These are phyloP conservation scores for Podospora pseudopauciseta DNA, from an alignment of 495 filamentous ascomycete species.

Conservation along the genomic window DNA sequence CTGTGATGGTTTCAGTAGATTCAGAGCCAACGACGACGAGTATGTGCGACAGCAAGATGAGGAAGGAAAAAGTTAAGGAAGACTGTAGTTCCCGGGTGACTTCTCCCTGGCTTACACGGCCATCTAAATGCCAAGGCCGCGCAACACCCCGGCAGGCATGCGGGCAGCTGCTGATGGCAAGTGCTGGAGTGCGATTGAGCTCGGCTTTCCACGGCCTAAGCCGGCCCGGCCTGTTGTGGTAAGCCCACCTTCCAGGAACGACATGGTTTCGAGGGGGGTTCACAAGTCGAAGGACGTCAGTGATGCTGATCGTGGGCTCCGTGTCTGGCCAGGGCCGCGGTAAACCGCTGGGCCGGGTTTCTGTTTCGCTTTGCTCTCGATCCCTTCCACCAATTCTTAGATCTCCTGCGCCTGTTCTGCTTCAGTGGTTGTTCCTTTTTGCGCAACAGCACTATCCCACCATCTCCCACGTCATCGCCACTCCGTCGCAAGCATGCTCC, in stretches of 20 bases:
- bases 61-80: neutral
- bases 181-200: neutral
- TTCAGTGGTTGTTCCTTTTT: neutral
- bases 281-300: neutral
- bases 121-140: constrained; percentile 2
- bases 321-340: neutral
- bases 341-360: constrained; percentile 2
- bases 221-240: constrained; percentile 26
- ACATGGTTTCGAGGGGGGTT: neutral
- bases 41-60: neutral
- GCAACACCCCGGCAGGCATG: neutral
- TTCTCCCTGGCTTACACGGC: constrained; percentile 1
- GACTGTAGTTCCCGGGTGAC: neutral
- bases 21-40: neutral
- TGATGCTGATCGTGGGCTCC: neutral
- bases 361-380: neutral
- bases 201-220: constrained; percentile 36
- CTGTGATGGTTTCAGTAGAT: neutral
- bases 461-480: neutral
- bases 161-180: constrained; percentile 11
- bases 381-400: neutral
- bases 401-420: neutral
- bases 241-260: constrained; percentile 18
- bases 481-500: constrained; percentile 19
- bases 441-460: neutral